Evolutionary conservation across 495 filamentous ascomycete genomes (phyloP).

Genomic region (Penicillium pulvis): DNA sequence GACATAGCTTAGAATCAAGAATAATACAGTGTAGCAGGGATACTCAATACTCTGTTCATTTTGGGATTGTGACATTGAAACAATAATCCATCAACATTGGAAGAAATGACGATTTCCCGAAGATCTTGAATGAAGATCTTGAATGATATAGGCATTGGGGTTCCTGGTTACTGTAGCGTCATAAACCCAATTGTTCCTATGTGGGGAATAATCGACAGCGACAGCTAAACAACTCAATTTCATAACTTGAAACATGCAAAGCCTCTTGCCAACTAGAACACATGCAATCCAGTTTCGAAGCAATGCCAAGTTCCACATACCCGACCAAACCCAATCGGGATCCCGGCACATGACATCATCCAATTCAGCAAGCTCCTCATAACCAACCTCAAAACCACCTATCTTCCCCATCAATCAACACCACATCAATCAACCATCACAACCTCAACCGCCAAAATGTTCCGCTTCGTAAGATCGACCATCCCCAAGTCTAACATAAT

Average conservation of each 20-base stretch:
- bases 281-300: neutral
- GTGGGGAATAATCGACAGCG: too few relatives aligned
- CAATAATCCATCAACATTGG: too few relatives aligned
- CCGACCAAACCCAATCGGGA: slow-evolving; percentile 14
- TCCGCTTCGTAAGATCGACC: slow-evolving; percentile 42
- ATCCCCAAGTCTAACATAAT: slow-evolving; percentile 1
- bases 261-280: neutral
- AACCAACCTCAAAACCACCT: neutral
- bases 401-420: neutral
- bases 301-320: neutral
- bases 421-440: slow-evolving; percentile 4
- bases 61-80: too few relatives aligned
- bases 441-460: slow-evolving; percentile 35
- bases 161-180: too few relatives aligned
- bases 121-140: too few relatives aligned
- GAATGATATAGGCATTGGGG: too few relatives aligned
- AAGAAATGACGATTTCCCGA: too few relatives aligned
- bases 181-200: too few relatives aligned
- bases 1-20: too few relatives aligned
- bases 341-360: slow-evolving; percentile 34
- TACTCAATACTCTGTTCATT: too few relatives aligned
- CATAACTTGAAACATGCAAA: neutral
- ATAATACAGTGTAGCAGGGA: too few relatives aligned
- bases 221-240: too few relatives aligned
- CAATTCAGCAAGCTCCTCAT: slow-evolving; percentile 2